A percentile compares a stretch with the other conserved stretches of the same genome.
phyloP scores from a whole-genome alignment of 164 flowering plant genomes.

The Sextonia rubra region DNA sequence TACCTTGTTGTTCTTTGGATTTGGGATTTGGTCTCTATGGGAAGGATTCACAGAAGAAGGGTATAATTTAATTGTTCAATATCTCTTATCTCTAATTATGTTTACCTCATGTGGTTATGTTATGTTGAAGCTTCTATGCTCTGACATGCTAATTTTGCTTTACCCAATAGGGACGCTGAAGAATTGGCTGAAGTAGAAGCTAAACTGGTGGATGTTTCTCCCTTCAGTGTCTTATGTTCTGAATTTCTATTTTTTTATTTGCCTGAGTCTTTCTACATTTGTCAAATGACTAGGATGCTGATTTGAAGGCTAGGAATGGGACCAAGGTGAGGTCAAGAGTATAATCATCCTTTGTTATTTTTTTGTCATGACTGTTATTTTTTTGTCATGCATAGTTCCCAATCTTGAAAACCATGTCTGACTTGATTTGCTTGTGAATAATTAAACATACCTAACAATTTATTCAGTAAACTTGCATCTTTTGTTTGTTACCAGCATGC shows the following conservation, averaged over 20 bases:
- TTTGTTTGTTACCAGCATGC: neutral
- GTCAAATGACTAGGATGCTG: conserved; percentile 57
- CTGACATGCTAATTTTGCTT: conserved; percentile 4
- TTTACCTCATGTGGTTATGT: neutral
- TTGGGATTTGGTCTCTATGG: conserved; percentile 94
- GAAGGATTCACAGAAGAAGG: conserved; percentile 73
- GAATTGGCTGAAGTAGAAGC: conserved; percentile 93
- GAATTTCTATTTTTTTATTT: neutral
- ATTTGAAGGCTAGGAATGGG: conserved; percentile 45
- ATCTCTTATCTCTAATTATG: neutral
- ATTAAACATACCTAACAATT: too few relatives aligned
- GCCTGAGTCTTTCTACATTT: neutral
- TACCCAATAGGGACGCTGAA: conserved; percentile 53
- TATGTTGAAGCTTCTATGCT: neutral
- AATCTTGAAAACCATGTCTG: neutral
- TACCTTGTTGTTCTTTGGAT: conserved; percentile 78
- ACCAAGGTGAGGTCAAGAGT: conserved; percentile 48
- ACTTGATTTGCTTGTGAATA: neutral
- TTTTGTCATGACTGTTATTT: neutral
- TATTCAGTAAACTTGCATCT: neutral
- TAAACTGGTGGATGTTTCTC: conserved; percentile 54
- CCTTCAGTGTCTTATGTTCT: neutral
- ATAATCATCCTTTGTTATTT: neutral
- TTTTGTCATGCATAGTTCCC: too few relatives aligned
- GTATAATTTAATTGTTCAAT: conserved; percentile 26